These are phyloP conservation scores for Aspergillus japonicus DNA, from an alignment of 2,329 filamentous ascomycete species.

Conservation along the genomic window DNA sequence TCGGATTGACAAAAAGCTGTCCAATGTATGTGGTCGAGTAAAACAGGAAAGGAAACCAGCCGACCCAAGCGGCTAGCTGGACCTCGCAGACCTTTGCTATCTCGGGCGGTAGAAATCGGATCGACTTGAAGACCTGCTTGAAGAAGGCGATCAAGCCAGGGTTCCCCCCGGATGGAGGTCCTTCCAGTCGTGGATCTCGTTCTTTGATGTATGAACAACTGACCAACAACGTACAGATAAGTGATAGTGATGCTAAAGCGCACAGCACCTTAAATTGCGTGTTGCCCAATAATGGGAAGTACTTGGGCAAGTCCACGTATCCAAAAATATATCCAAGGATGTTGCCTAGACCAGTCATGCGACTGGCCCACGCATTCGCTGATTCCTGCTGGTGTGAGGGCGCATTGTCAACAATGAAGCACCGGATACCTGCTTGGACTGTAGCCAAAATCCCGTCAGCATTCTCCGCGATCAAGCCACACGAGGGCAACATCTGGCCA, in stretches of 20 bases:
- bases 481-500: not conserved
- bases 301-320: slow-evolving; percentile 72
- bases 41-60: slow-evolving; percentile 93
- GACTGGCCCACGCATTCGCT: slow-evolving; percentile 91
- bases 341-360: slow-evolving; percentile 82
- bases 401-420: slow-evolving; percentile 90
- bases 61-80: slow-evolving; percentile 86
- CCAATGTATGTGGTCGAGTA: slow-evolving; percentile 94
- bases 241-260: slow-evolving; percentile 73
- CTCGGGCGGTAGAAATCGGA: slow-evolving; percentile 75
- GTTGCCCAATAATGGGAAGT: slow-evolving; percentile 76
- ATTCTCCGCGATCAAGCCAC: not conserved
- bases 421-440: slow-evolving; percentile 87
- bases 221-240: slow-evolving; percentile 67
- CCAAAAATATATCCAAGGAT: slow-evolving; percentile 88
- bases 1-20: slow-evolving; percentile 86
- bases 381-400: slow-evolving; percentile 90
- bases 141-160: slow-evolving; percentile 77
- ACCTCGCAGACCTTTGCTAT: slow-evolving; percentile 78
- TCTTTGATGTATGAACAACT: slow-evolving; percentile 71
- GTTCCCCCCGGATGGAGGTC: slow-evolving; percentile 58
- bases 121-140: slow-evolving; percentile 70
- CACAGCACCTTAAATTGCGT: slow-evolving; percentile 94
- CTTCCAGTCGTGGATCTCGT: slow-evolving; percentile 74
- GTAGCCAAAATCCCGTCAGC: not conserved